Conservation (phyloP, 169 alveolate genomes). For the Plasmodium adleri region DNA sequence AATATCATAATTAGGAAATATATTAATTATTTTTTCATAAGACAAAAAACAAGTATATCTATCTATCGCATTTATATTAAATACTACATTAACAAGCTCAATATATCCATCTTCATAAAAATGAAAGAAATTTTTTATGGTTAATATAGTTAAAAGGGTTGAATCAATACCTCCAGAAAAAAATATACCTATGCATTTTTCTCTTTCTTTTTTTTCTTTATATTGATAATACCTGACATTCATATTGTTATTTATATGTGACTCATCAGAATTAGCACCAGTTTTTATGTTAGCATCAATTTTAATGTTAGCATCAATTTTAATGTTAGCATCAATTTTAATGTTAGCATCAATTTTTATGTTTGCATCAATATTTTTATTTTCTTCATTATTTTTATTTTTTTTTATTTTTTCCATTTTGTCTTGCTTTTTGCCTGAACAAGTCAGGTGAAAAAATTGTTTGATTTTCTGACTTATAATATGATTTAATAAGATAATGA, state of each 20-base stretch:
- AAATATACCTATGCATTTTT: constrained; percentile 73
- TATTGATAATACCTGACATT: too few relatives aligned
- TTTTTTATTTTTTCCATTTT: neutral
- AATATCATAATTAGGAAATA: constrained; percentile 78
- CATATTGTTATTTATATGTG: too few relatives aligned
- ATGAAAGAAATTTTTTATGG: constrained; percentile 48
- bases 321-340: neutral
- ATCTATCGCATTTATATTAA: constrained; percentile 80
- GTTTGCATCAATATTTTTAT: neutral
- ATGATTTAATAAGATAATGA: constrained; percentile 21
- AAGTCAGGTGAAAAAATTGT: constrained; percentile 14
- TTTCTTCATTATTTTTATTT: neutral
- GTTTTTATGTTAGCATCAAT: too few relatives aligned
- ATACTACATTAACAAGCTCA: constrained; percentile 80
- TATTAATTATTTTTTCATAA: constrained; percentile 77
- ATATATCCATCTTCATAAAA: constrained; percentile 61
- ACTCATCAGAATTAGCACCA: too few relatives aligned
- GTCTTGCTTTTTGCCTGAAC: constrained; percentile 7
- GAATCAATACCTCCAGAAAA: constrained; percentile 87
- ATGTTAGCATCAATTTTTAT: neutral
- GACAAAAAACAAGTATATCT: constrained; percentile 81
- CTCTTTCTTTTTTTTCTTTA: constrained; percentile 1
- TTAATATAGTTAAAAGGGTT: constrained; percentile 77
- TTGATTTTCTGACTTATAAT: constrained; percentile 26
- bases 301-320: neutral